phyloP scores from a whole-genome alignment of 2,329 filamentous ascomycete genomes.

The Capronia coronata region DNA sequence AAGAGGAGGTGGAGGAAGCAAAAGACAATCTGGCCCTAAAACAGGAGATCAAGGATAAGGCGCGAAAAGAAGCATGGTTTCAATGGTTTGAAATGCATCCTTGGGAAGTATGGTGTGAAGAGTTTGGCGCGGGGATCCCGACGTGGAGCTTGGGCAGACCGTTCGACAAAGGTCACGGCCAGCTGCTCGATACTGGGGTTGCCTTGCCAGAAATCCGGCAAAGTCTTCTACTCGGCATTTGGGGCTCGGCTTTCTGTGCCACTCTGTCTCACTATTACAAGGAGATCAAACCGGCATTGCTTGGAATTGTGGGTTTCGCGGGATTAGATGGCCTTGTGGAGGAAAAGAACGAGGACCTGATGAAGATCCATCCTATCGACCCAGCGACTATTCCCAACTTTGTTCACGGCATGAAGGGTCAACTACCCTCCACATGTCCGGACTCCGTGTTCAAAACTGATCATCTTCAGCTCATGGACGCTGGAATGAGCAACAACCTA shows the following conservation, averaged over 20 bases:
- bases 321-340: conserved; percentile 76
- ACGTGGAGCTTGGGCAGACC: conserved; percentile 85
- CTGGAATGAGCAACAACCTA: conserved; percentile 97
- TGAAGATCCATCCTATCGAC: conserved; percentile 90
- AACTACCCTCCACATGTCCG: conserved; percentile 69
- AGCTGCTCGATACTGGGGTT: conserved; percentile 57
- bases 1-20: conserved; percentile 36
- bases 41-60: conserved; percentile 41
- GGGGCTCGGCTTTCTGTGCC: conserved; percentile 92
- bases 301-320: conserved; percentile 65
- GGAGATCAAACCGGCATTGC: conserved; percentile 78
- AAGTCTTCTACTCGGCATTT: conserved; percentile 84
- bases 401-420: conserved; percentile 69
- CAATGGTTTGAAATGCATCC: conserved; percentile 97
- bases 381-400: conserved; percentile 89
- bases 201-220: conserved; percentile 78
- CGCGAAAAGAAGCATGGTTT: conserved; percentile 72
- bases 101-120: conserved; percentile 93
- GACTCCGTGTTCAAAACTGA: conserved; percentile 63
- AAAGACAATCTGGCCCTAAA: conserved; percentile 30
- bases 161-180: conserved; percentile 66
- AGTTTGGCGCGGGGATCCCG: conserved; percentile 83
- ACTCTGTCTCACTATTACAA: conserved; percentile 94
- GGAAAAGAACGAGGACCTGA: conserved; percentile 73
- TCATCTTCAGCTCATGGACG: conserved; percentile 85